Base-by-base conservation (phyloP, 2,329 filamentous ascomycete genomes). In the Fusarium napiforme region DNA sequence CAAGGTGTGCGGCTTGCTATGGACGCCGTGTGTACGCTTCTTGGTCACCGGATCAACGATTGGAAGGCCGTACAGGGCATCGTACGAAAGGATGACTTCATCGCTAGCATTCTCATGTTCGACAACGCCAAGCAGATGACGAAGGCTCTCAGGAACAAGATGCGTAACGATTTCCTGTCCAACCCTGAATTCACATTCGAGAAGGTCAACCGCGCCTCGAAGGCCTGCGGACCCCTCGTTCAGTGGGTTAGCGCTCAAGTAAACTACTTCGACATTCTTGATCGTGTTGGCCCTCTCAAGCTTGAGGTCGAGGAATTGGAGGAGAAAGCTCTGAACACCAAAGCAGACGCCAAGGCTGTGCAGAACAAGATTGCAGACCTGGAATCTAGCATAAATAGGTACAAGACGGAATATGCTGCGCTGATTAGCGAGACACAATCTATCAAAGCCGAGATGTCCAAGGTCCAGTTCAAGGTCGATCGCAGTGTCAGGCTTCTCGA, bases 201-300 rank as follows among this genome's bases (percentile, higher is more conserved):
- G 81, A 93, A 93, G 82, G 96, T 98, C 82, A 97, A 97, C 83
- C 94, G 95, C 78, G 96, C 96, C 69, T 97, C 93, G 84, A 98
- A 96, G 85, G 96, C 96, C 52, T 99, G 96, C 82, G 97, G 96
- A 78, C 97, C 96, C 32, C 88, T 99, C 19, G 96, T 99, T 23
- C 95, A 98, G 80, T 99, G 96, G 96, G 96, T 97, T 7, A 89
- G 94, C 81, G 97, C 96, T 26, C 96, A 99, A 83, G 96, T 99
- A 80, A 95, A 93, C 79, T 99, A 97, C 83, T 97, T 96, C n/a
- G 95, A 96, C 75, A 99, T 99, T 77, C 86, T 99, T 72, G 95
- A 98, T 80, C 91, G 94, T 42, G 95, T 99, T 67, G 97, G 96
- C 4, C 96, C 96, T 30, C 86, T 99, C 63, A 93, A 96, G 80